Base-by-base conservation (phyloP, 495 filamentous ascomycete species). In the Penicillium argentinense region DNA sequence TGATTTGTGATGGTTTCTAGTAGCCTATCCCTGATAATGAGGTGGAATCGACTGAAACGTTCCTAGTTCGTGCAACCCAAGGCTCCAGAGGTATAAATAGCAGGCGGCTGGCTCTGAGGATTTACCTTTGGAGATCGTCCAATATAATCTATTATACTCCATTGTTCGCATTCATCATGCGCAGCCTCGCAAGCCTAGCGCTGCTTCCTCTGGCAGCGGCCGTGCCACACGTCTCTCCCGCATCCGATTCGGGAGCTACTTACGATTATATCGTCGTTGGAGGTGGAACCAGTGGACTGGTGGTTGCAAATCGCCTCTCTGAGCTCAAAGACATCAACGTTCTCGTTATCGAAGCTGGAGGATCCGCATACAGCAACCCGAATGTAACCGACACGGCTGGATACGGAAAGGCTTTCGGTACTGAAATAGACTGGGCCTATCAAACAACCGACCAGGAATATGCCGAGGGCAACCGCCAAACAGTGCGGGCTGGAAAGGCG, bases 321-420 rank as follows among this genome's bases (percentile, higher is more conserved):
- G 74, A 76, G 49, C 55, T 73, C 39, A 55, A 71, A 2, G 55
- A 66, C 37, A 40, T 76, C 22, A 69, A 53, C 4, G 73, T 83
- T 9, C 69, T 69, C 0, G 66, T 83, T 14, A 69, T 82, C 21
- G 80, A 84, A 61, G 78, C 79, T 13, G 80, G 81, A 2, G 60
- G 51, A n/a, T 71, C 71, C 12, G 72, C 69, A 11, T 64, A 66
- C 8, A 60, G 74, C 30, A 79, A 80, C 37, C 48, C 55, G 14
- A 78, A 81, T 40, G 75, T 80, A 9, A 78, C 75, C 2, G 54
- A 70, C 27, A 57, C 68, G 4, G 34, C 43, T 4, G 63, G 57
- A 14, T 80, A 75, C 40, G 63, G 59, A 54, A 68, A 42, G 1
- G 60, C 68, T 2, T 72, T 75, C 5, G 66, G 58, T 1, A 76